phyloP scores from a whole-genome alignment of 106 monocot genomes.

The Platanthera guangdongensis region DNA sequence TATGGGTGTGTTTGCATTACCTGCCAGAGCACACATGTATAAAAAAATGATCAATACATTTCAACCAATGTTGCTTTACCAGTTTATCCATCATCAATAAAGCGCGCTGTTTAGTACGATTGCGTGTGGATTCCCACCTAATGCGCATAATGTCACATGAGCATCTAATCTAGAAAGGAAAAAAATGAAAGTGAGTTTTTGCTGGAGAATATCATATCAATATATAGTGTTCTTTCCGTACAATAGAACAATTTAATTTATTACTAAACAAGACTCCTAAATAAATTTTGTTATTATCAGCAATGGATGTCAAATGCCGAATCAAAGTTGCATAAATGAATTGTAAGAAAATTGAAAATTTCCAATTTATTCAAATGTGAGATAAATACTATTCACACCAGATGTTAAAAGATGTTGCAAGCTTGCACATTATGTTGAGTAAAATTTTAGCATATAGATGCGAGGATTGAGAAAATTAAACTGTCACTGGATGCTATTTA shows the following conservation, averaged over 20 bases:
- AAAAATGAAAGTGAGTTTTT: not conserved
- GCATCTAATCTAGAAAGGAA: slow-evolving; percentile 50
- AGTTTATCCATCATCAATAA: slow-evolving; percentile 90
- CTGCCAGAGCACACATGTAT: not conserved
- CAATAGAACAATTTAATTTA: not conserved
- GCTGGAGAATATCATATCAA: not conserved
- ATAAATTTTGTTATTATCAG: not conserved
- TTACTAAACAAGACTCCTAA: not conserved
- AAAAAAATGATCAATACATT: not conserved
- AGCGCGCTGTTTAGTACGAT: slow-evolving; percentile 84
- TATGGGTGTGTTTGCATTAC: not conserved
- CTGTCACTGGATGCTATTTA: too few species aligned
- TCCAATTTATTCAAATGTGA: too few species aligned
- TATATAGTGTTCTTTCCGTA: not conserved
- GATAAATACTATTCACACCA: too few species aligned
- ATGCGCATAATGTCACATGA: slow-evolving; percentile 74
- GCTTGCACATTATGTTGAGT: too few species aligned
- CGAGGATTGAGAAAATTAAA: too few species aligned
- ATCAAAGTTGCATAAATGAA: not conserved
- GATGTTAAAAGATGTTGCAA: too few species aligned
- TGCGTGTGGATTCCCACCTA: slow-evolving; percentile 86
- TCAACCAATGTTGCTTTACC: slow-evolving; percentile 25
- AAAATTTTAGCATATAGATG: too few species aligned
- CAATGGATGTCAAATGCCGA: not conserved
- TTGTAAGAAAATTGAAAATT: too few species aligned